These are phyloP conservation scores for Jatropha podagrica DNA, from an alignment of 441 rosid species.

Conservation along the genomic window DNA sequence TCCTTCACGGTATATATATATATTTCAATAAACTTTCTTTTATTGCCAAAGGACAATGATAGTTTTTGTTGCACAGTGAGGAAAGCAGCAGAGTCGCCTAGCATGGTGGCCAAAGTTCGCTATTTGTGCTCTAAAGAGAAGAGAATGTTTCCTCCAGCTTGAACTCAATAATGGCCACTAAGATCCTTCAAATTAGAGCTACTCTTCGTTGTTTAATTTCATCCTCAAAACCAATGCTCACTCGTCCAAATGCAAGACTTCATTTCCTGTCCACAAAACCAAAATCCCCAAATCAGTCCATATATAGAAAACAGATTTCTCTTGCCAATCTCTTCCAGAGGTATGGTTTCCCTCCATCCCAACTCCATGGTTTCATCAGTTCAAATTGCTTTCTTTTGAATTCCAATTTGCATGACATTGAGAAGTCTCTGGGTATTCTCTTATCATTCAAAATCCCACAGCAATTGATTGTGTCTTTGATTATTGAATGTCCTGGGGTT, in stretches of 20 bases:
- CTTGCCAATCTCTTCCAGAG: conserved; percentile 70
- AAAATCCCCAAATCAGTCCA: conserved; percentile 26
- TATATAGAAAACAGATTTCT: conserved; percentile 42
- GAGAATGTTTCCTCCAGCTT: neutral
- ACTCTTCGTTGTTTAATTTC: neutral
- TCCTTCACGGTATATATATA: neutral
- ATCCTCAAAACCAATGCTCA: neutral
- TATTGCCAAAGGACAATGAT: neutral
- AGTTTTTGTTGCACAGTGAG: neutral
- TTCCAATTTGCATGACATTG: conserved; percentile 42
- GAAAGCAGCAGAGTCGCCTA: neutral
- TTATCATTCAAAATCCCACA: conserved; percentile 57
- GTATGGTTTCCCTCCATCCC: conserved; percentile 62
- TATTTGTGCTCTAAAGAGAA: neutral
- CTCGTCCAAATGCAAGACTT: neutral
- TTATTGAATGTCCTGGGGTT: conserved; percentile 60
- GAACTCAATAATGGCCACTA: conserved; percentile 21
- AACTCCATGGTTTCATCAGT: conserved; percentile 45
- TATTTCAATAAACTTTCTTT: neutral
- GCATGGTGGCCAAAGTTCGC: neutral
- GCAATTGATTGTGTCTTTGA: conserved; percentile 44
- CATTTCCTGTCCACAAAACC: conserved; percentile 23
- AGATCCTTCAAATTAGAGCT: neutral
- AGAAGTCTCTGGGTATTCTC: conserved; percentile 54
- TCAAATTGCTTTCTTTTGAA: conserved; percentile 40